Conservation (phyloP, 352 stramenopile genomes). For the Globisporangium solare region DNA sequence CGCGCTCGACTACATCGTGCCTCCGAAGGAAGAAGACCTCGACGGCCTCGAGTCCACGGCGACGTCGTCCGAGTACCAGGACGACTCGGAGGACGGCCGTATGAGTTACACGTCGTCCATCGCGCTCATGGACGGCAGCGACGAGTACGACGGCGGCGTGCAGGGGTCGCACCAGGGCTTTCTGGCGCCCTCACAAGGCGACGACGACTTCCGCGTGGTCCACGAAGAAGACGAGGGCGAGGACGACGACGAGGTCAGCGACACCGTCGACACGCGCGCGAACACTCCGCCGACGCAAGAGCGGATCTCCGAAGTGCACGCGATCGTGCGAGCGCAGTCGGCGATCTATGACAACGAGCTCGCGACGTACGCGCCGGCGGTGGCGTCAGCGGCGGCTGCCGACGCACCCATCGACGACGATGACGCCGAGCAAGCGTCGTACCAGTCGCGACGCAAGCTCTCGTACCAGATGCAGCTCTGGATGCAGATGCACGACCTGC, state of each 20-base stretch:
- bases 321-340: conserved; percentile 9
- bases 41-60: conserved; percentile 19
- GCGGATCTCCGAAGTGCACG: conserved; percentile 13
- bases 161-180: conserved; percentile 7
- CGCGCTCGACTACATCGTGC: conserved; percentile 40
- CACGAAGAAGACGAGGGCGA: conserved; percentile 31
- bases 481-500: conserved; percentile 72
- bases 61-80: conserved; percentile 30
- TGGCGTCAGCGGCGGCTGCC: no score
- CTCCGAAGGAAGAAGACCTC: conserved; percentile 9
- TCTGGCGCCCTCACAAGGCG: conserved; percentile 11
- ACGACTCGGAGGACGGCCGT: conserved; percentile 18
- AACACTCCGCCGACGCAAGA: neutral
- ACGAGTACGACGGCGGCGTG: conserved; percentile 26
- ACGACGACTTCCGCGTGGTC: conserved; percentile 19
- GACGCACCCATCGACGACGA: neutral
- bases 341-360: conserved; percentile 7
- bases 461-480: conserved; percentile 65
- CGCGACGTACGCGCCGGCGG: neutral
- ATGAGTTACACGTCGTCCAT: conserved; percentile 51
- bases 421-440: conserved; percentile 4
- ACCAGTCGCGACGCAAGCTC: conserved; percentile 21
- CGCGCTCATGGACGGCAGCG: conserved; percentile 39
- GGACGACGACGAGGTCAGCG: conserved; percentile 8
- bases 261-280: conserved; percentile 1